Evolutionary conservation across 305 asterid genomes (phyloP).

Genomic region (Withania somnifera): DNA sequence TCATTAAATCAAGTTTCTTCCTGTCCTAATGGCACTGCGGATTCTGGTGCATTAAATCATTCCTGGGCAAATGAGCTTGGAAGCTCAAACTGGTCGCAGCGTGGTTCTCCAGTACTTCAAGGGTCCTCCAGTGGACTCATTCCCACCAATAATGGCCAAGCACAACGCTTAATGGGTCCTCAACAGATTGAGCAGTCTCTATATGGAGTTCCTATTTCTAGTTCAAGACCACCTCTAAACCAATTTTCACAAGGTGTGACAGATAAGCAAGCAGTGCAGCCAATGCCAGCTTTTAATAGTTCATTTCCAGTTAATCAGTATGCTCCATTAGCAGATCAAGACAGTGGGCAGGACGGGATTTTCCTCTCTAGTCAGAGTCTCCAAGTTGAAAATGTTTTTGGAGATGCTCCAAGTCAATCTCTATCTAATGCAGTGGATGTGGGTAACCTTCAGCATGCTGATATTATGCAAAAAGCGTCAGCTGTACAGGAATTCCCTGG

Average conservation of each 20-base stretch:
- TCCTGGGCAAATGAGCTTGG: conserved; percentile 49
- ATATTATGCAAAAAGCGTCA: conserved; percentile 33
- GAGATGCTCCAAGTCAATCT: conserved; percentile 32
- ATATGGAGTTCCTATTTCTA: conserved; percentile 73
- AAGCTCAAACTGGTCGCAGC: conserved; percentile 50
- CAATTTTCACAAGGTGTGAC: conserved; percentile 44
- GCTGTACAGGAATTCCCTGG: conserved; percentile 24
- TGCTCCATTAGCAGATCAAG: conserved; percentile 34
- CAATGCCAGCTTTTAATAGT: conserved; percentile 33
- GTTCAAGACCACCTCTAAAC: conserved; percentile 50
- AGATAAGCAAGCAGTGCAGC: conserved; percentile 41
- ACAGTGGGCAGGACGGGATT: conserved; percentile 30
- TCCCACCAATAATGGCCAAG: conserved; percentile 42
- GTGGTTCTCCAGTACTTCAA: conserved; percentile 45
- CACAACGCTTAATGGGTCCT: conserved; percentile 40
- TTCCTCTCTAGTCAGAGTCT: conserved; percentile 37
- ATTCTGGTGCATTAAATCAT: conserved; percentile 36
- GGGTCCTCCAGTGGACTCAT: conserved; percentile 44
- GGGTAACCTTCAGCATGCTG: conserved; percentile 38
- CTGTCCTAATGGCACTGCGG: conserved; percentile 30
- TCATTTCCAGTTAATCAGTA: conserved; percentile 40
- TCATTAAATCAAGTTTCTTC: conserved; percentile 35
- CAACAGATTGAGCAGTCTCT: conserved; percentile 75
- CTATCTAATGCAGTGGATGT: conserved; percentile 21
- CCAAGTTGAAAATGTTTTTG: conserved; percentile 39